Conservation (phyloP, 192 early-diverging fungal genomes). For the Coemansia sp. region DNA sequence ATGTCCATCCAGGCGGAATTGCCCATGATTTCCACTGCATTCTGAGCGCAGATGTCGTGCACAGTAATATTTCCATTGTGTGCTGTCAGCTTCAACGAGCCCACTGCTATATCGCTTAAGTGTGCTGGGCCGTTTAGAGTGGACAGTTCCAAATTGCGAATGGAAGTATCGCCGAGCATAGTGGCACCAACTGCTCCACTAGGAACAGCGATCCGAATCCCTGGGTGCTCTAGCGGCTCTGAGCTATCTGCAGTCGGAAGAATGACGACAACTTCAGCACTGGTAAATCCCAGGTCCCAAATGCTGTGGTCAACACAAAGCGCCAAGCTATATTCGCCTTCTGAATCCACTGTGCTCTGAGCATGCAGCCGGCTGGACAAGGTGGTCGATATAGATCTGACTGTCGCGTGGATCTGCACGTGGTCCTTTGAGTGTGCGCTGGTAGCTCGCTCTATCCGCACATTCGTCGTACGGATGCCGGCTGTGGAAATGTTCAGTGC, state of each 20-base stretch:
- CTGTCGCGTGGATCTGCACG: slow-evolving; percentile 19
- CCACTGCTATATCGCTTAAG: slow-evolving; percentile 39
- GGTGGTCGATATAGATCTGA: slow-evolving; percentile 42
- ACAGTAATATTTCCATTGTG: slow-evolving; percentile 51
- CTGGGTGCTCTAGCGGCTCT: slow-evolving; percentile 24
- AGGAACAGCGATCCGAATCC: slow-evolving; percentile 38
- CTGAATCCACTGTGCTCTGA: slow-evolving; percentile 13
- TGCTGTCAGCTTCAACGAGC: slow-evolving; percentile 24
- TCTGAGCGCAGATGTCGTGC: slow-evolving; percentile 29
- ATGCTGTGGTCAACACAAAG: slow-evolving; percentile 41
- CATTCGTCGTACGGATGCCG: slow-evolving; percentile 45
- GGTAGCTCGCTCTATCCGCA: slow-evolving; percentile 23
- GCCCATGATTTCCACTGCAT: slow-evolving; percentile 23
- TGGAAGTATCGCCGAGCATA: slow-evolving; percentile 35
- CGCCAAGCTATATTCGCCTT: slow-evolving; percentile 23
- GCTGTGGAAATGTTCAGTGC: slow-evolving; percentile 25
- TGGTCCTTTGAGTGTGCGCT: slow-evolving; percentile 14
- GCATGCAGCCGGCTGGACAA: slow-evolving; percentile 25
- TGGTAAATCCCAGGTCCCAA: slow-evolving; percentile 49
- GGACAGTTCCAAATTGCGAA: slow-evolving; percentile 26
- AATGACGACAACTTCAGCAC: slow-evolving; percentile 31
- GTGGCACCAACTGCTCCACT: slow-evolving; percentile 42
- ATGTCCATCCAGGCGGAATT: slow-evolving; percentile 52
- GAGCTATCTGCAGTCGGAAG: slow-evolving; percentile 9
- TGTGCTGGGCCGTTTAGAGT: slow-evolving; percentile 46